phyloP scores from a whole-genome alignment of 495 filamentous ascomycete species.

The Cercophora scortea region DNA sequence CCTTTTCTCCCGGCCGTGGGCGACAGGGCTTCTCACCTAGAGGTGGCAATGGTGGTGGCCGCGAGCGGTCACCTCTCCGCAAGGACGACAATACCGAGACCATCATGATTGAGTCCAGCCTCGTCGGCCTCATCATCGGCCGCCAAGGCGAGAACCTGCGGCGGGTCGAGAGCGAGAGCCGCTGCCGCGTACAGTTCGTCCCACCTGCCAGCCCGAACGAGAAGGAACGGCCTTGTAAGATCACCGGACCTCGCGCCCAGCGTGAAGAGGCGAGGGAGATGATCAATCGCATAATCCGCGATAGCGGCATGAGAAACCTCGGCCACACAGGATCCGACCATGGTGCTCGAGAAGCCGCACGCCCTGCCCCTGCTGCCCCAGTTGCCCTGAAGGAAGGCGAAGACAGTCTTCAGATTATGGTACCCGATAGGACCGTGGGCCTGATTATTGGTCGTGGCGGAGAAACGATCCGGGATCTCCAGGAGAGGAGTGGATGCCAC shows the following conservation, averaged over 20 bases:
- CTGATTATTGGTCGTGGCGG: slow-evolving; percentile 79
- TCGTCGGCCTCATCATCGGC: slow-evolving; percentile 80
- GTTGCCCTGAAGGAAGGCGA: slow-evolving; percentile 60
- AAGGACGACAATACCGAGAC: slow-evolving; percentile 59
- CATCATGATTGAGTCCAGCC: slow-evolving; percentile 65
- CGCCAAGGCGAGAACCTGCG: slow-evolving; percentile 74
- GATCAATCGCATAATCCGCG: slow-evolving; percentile 74
- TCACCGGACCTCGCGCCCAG: slow-evolving; percentile 57
- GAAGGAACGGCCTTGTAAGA: slow-evolving; percentile 66
- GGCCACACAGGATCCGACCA: slow-evolving; percentile 29
- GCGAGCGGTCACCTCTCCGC: slow-evolving; percentile 48
- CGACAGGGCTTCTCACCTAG: slow-evolving; percentile 44
- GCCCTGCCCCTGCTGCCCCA: slow-evolving; percentile 17
- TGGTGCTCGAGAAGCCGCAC: slow-evolving; percentile 14
- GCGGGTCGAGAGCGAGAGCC: slow-evolving; percentile 66
- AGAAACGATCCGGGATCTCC: slow-evolving; percentile 82
- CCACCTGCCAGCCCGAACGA: slow-evolving; percentile 59
- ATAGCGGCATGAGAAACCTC: slow-evolving; percentile 60
- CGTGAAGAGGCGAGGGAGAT: slow-evolving; percentile 63
- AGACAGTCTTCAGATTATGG: slow-evolving; percentile 74
- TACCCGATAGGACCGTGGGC: slow-evolving; percentile 80
- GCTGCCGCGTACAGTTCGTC: slow-evolving; percentile 73
- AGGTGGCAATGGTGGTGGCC: slow-evolving; percentile 27
- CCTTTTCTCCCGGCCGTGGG: slow-evolving; percentile 49
- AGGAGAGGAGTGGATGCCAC: slow-evolving; percentile 77